Conservation (phyloP, 2,329 filamentous ascomycete genomes). For the Scytalidium lignicola region DNA sequence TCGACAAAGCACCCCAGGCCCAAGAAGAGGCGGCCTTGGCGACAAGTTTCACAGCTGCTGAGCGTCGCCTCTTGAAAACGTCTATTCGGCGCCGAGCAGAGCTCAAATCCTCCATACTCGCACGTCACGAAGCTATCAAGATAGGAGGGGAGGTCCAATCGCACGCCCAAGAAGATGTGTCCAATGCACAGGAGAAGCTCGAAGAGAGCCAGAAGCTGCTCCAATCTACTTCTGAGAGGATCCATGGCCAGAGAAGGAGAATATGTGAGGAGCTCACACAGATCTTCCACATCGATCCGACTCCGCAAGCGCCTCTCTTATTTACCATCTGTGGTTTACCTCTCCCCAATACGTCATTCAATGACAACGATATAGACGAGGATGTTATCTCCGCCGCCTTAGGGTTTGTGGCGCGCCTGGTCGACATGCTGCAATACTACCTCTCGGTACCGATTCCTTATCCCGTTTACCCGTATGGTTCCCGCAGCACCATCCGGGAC, state of each 20-base stretch:
- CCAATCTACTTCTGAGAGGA: conserved; percentile 54
- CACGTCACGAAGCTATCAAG: conserved; percentile 63
- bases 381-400: conserved; percentile 75
- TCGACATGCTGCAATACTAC: conserved; percentile 76
- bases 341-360: conserved; percentile 74
- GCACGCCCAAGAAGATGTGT: conserved; percentile 55
- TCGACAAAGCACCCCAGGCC: conserved; percentile 41
- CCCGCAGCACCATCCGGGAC: conserved; percentile 70
- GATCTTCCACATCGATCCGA: conserved; percentile 77
- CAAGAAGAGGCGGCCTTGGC: conserved; percentile 44
- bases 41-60: conserved; percentile 51
- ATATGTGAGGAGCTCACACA: conserved; percentile 76
- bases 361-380: conserved; percentile 66
- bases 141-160: conserved; percentile 56
- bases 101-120: conserved; percentile 59
- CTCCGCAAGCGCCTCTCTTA: conserved; percentile 53
- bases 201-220: conserved; percentile 49
- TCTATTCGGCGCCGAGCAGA: conserved; percentile 61
- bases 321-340: conserved; percentile 79
- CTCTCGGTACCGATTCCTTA: conserved; percentile 76
- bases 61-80: conserved; percentile 60
- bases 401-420: conserved; percentile 71
- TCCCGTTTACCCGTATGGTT: conserved; percentile 66
- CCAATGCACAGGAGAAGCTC: conserved; percentile 55
- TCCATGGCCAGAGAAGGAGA: conserved; percentile 80